Percentiles rank a stretch among this genome's conserved stretches.
Evolutionary conservation across 2,329 filamentous ascomycete genomes (phyloP).

Genomic region (Neofusicoccum cordaticola): DNA sequence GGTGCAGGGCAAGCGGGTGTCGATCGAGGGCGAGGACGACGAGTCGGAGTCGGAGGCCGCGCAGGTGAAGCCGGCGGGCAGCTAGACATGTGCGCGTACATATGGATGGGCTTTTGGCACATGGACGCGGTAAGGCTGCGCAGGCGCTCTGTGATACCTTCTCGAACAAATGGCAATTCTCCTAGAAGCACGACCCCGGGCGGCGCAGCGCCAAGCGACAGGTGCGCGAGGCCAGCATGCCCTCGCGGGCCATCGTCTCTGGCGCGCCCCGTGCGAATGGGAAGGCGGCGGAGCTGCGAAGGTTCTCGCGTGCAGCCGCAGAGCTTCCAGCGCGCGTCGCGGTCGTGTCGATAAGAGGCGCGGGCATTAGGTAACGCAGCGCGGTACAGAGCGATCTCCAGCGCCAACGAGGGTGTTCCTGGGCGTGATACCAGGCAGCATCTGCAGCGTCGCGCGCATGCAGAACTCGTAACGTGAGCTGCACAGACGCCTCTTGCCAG

Average conservation of each 20-base stretch:
- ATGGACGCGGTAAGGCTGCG: conserved; percentile 21
- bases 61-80: conserved; percentile 22
- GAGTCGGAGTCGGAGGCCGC: conserved; percentile 38
- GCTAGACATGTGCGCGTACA: conserved; percentile 18
- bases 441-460: conserved; percentile 12
- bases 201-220: conserved; percentile 8
- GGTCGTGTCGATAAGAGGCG: neutral
- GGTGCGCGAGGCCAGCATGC: neutral
- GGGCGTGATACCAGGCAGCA: conserved; percentile 3
- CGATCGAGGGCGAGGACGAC: conserved; percentile 62
- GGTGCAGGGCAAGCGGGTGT: conserved; percentile 69
- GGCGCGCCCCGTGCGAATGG: conserved; percentile 5
- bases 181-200: conserved; percentile 7
- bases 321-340: neutral
- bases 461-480: conserved; percentile 8
- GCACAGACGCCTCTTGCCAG: conserved; percentile 2
- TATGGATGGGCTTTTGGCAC: neutral
- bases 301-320: neutral
- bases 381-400: neutral
- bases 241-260: neutral
- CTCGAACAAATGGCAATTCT: conserved; percentile 11
- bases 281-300: conserved; percentile 3
- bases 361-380: conserved; percentile 15
- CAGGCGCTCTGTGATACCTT: conserved; percentile 10
- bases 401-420: conserved; percentile 1